Conservation (phyloP, 75 land plant species). For the Adiantum capillusveneris region DNA sequence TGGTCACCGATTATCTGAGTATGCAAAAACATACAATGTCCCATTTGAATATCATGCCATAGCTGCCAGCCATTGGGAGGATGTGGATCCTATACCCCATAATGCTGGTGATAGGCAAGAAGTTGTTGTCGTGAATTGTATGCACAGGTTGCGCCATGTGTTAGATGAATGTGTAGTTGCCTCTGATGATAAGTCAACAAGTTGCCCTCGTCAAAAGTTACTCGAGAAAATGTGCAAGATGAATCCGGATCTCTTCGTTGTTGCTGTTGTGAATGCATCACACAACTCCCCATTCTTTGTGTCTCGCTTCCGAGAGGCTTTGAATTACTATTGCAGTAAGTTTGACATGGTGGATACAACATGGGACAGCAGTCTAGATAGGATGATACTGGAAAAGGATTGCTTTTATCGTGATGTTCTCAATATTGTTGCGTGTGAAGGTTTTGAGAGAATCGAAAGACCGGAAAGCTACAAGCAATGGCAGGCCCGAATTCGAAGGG, state of each 20-base stretch:
- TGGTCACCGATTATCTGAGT: conserved; percentile 17
- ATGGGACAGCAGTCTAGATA: conserved; percentile 21
- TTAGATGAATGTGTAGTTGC: conserved; percentile 25
- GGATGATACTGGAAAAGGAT: conserved; percentile 37
- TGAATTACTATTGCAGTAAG: conserved; percentile 9
- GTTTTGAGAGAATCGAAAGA: conserved; percentile 64
- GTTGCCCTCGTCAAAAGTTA: background rate
- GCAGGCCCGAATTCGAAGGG: conserved; percentile 58
- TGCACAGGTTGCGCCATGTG: conserved; percentile 24
- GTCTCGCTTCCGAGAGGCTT: conserved; percentile 23
- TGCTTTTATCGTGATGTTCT: conserved; percentile 50
- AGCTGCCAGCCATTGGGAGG: conserved; percentile 29
- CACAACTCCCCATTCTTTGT: conserved; percentile 33
- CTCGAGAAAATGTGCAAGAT: background rate
- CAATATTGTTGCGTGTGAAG: conserved; percentile 85
- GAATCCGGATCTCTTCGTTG: conserved; percentile 12
- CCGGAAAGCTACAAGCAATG: conserved; percentile 87
- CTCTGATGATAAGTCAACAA: background rate
- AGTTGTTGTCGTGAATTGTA: conserved; percentile 18
- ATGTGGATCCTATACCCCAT: conserved; percentile 10
- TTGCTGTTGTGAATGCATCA: conserved; percentile 17
- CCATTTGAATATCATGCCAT: conserved; percentile 25
- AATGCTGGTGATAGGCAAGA: background rate
- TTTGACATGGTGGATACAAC: conserved; percentile 21
- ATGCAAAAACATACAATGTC: conserved; percentile 17